phyloP scores from a whole-genome alignment of 208 protist genomes.

The Acanthamoeba royreba region DNA sequence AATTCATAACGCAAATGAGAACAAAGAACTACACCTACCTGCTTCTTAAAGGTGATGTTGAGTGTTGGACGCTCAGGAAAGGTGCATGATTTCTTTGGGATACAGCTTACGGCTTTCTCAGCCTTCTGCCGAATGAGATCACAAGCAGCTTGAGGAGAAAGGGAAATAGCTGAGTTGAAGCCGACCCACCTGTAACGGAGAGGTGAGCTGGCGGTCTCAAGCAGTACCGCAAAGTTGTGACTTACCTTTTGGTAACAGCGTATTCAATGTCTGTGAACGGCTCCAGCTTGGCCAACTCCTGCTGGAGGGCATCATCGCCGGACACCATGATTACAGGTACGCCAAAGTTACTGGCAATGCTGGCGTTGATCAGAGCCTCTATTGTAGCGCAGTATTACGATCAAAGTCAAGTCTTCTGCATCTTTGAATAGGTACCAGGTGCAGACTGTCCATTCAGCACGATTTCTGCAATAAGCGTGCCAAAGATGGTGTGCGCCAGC shows the following conservation, averaged over 20 bases:
- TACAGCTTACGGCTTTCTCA: background rate
- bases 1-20: background rate
- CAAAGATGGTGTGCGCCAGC: background rate
- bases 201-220: too few relatives aligned
- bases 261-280: background rate
- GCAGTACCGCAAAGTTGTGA: too few relatives aligned
- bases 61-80: background rate
- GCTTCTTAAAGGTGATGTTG: background rate
- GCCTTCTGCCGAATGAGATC: background rate
- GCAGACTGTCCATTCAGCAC: background rate
- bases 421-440: background rate
- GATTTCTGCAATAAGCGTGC: background rate
- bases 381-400: background rate
- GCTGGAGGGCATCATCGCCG: background rate
- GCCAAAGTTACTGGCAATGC: background rate
- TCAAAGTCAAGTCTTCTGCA: background rate
- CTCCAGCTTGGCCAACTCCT: background rate
- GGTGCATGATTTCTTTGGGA: background rate
- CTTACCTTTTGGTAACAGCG: background rate
- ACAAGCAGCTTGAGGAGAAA: background rate
- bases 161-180: background rate
- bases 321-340: background rate
- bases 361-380: background rate
- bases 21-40: background rate
- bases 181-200: too few relatives aligned